phyloP scores from a whole-genome alignment of 1,284 basidiomycete genomes.

The Paramarasmius palmivorus region DNA sequence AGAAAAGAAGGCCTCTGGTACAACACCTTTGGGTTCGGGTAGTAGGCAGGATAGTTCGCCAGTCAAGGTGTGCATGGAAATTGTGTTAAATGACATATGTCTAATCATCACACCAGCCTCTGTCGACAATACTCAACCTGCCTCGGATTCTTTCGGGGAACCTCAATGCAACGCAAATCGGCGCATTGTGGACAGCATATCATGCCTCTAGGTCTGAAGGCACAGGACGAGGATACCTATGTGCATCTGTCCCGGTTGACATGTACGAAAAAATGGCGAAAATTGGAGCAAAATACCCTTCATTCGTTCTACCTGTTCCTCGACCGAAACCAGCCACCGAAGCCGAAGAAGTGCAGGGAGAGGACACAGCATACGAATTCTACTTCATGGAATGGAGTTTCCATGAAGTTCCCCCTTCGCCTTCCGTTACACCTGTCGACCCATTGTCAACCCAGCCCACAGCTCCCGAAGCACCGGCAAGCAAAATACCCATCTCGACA shows the following conservation, averaged over 20 bases:
- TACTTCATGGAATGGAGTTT: conserved; percentile 88
- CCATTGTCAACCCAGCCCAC: conserved; percentile 37
- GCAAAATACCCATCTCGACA: conserved; percentile 60
- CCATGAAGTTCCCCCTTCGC: conserved; percentile 64
- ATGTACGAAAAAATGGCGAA: conserved; percentile 74
- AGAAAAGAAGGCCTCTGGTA: conserved; percentile 10
- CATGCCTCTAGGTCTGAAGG: conserved; percentile 78
- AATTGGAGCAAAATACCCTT: conserved; percentile 65
- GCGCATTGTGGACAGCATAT: conserved; percentile 86
- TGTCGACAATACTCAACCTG: conserved; percentile 80
- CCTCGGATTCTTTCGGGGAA: conserved; percentile 55
- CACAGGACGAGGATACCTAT: conserved; percentile 80
- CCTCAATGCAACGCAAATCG: conserved; percentile 68
- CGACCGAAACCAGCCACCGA: conserved; percentile 36
- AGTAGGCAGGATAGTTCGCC: conserved; percentile 68
- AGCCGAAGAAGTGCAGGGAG: conserved; percentile 29
- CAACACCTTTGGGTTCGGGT: conserved; percentile 17
- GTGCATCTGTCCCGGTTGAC: conserved; percentile 72
- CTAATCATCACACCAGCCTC: conserved; percentile 51
- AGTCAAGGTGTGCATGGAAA: conserved; percentile 52
- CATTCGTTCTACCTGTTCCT: conserved; percentile 81
- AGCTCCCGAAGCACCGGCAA: conserved; percentile 19
- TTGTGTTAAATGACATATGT: conserved; percentile 5
- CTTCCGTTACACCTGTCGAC: conserved; percentile 36
- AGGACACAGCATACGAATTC: conserved; percentile 74